Percentiles rank a stretch among this genome's conserved stretches.
Conservation (phyloP, 148 eudicot species). For the Cornus suecica region DNA sequence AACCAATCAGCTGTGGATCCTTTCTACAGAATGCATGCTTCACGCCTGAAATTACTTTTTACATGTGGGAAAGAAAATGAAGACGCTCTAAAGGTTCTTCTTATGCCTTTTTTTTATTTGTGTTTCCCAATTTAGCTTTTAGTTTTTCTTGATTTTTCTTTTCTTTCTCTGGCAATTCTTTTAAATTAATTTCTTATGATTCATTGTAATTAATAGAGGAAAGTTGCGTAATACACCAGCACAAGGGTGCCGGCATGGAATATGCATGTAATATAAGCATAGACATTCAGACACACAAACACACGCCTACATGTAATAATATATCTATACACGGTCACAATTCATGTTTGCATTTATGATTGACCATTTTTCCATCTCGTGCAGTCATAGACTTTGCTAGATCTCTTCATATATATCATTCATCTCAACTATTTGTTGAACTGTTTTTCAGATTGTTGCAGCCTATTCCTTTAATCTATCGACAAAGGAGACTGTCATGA, state of each 20-base stretch:
- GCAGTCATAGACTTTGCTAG: background rate
- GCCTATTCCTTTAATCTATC: conserved; percentile 56
- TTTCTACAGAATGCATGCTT: conserved; percentile 96
- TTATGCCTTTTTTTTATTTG: background rate
- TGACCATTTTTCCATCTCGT: background rate
- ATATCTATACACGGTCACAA: background rate
- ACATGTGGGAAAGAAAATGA: conserved; percentile 55
- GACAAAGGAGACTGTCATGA: conserved; percentile 56
- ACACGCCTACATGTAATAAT: background rate
- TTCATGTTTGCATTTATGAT: background rate
- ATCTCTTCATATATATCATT: background rate
- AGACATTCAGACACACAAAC: background rate
- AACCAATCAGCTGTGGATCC: conserved; percentile 96
- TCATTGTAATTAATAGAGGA: no score
- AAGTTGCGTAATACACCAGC: background rate
- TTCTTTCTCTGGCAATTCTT: background rate
- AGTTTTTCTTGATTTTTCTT: background rate
- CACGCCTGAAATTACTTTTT: conserved; percentile 88
- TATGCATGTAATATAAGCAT: background rate
- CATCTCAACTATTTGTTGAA: conserved; percentile 12
- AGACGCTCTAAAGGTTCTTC: conserved; percentile 70
- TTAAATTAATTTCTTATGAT: no score
- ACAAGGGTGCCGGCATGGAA: background rate
- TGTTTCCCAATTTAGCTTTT: background rate
- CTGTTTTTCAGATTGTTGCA: conserved; percentile 64